Conservation (phyloP, 345 rosid species). For the Linum tenue region DNA sequence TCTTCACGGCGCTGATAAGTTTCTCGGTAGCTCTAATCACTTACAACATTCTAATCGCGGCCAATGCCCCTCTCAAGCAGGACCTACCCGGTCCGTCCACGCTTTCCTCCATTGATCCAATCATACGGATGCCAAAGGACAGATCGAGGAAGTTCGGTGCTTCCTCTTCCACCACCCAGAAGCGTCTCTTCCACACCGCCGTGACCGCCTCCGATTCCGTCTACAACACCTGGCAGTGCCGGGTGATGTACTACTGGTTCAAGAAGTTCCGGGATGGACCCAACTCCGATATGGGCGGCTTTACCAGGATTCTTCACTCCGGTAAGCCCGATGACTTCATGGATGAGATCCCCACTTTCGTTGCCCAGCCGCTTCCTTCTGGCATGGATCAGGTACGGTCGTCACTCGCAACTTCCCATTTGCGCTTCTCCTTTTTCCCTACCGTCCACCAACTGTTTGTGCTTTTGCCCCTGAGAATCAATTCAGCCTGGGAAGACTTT, state of each 20-base stretch:
- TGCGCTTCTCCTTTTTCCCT: background rate
- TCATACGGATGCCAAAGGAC: slow-evolving; percentile 62
- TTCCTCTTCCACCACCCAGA: slow-evolving; percentile 14
- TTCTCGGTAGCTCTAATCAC: slow-evolving; percentile 88
- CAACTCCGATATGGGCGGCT: slow-evolving; percentile 83
- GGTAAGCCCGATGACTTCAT: slow-evolving; percentile 76
- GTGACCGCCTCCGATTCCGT: slow-evolving; percentile 92
- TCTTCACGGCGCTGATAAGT: slow-evolving; percentile 53
- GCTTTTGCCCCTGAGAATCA: background rate
- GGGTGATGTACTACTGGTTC: slow-evolving; percentile 98
- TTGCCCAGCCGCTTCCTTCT: slow-evolving; percentile 84
- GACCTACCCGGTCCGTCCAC: slow-evolving; percentile 66
- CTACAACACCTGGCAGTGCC: slow-evolving; percentile 95
- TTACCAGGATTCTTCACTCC: slow-evolving; percentile 88
- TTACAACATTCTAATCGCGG: slow-evolving; percentile 92
- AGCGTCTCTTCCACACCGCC: slow-evolving; percentile 86
- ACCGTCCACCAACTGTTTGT: background rate
- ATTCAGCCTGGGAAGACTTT: background rate
- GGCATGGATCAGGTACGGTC: slow-evolving; percentile 81
- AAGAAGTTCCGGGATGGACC: slow-evolving; percentile 55
- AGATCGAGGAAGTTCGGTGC: slow-evolving; percentile 30
- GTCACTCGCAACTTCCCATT: background rate
- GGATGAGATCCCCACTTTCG: slow-evolving; percentile 96
- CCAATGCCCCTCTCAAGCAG: slow-evolving; percentile 80
- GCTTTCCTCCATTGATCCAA: slow-evolving; percentile 45